These are phyloP conservation scores for Coccomyxa sp. DNA, from an alignment of 139 green algal genomes.

Conservation along the genomic window DNA sequence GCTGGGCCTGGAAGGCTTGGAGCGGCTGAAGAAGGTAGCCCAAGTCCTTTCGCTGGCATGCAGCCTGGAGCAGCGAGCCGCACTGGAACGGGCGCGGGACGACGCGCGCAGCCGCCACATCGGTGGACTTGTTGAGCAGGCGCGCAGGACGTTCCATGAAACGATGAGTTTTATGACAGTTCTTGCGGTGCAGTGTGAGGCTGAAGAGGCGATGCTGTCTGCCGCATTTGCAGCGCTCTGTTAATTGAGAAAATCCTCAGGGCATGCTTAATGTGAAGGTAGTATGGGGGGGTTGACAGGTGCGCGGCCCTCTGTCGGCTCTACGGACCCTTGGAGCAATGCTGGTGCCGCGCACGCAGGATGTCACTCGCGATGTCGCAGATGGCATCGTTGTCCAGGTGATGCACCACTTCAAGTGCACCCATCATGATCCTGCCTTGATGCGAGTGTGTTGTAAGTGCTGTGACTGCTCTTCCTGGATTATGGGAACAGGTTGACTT, in stretches of 20 bases:
- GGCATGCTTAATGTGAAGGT: too few species aligned
- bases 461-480: too few species aligned
- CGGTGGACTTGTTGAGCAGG: conserved; percentile 40
- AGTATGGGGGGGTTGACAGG: conserved; percentile 8
- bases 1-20: conserved; percentile 20
- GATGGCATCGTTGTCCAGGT: conserved; percentile 45
- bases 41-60: conserved; percentile 46
- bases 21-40: conserved; percentile 38
- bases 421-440: too few species aligned
- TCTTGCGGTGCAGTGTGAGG: too few species aligned
- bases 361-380: conserved; percentile 56
- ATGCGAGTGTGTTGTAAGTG: too few species aligned
- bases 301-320: conserved; percentile 44
- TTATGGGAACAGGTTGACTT: too few species aligned
- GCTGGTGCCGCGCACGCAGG: conserved; percentile 48
- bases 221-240: too few species aligned
- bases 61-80: conserved; percentile 52
- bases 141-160: not conserved
- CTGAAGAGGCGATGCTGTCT: too few species aligned
- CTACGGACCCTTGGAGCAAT: conserved; percentile 60
- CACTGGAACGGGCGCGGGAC: conserved; percentile 32
- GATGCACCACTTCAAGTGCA: not conserved
- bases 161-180: too few species aligned
- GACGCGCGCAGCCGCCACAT: conserved; percentile 26
- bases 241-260: too few species aligned